phyloP scores from a whole-genome alignment of 371 early-diverging fungal species.

The Mucor lusitanicus region DNA sequence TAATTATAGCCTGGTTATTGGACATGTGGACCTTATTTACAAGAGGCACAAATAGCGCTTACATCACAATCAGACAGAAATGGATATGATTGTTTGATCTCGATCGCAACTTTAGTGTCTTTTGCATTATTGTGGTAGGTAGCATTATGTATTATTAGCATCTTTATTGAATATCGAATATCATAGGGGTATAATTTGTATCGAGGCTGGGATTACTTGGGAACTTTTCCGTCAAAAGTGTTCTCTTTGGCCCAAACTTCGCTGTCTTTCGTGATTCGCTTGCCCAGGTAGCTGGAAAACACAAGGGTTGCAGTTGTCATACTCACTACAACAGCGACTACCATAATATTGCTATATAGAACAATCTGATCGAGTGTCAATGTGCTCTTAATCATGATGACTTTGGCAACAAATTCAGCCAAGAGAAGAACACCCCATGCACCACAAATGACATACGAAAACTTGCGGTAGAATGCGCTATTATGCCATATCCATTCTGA shows the following conservation, averaged over 20 bases:
- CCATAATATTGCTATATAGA: constrained; percentile 36
- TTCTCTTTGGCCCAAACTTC: constrained; percentile 10
- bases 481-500: constrained; percentile 22
- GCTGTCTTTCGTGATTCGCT: not conserved
- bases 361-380: constrained; percentile 28
- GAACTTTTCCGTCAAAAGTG: constrained; percentile 2
- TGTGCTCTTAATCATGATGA: constrained; percentile 35
- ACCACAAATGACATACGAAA: constrained; percentile 24
- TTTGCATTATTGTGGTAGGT: too few relatives aligned
- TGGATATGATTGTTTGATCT: too few relatives aligned
- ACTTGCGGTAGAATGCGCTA: constrained; percentile 1
- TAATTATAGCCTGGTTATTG: too few relatives aligned
- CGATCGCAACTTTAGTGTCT: too few relatives aligned
- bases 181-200: not conserved
- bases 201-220: not conserved
- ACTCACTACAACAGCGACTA: constrained; percentile 12
- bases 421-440: constrained; percentile 37
- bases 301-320: constrained; percentile 7
- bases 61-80: too few relatives aligned
- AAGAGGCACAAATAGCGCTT: too few relatives aligned
- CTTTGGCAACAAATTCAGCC: constrained; percentile 37
- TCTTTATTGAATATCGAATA: not conserved
- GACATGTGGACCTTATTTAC: too few relatives aligned
- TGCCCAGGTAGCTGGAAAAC: not conserved
- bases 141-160: too few relatives aligned